Evolutionary conservation across 139 green algal genomes (phyloP).

Genomic region (Closterium sp.): DNA sequence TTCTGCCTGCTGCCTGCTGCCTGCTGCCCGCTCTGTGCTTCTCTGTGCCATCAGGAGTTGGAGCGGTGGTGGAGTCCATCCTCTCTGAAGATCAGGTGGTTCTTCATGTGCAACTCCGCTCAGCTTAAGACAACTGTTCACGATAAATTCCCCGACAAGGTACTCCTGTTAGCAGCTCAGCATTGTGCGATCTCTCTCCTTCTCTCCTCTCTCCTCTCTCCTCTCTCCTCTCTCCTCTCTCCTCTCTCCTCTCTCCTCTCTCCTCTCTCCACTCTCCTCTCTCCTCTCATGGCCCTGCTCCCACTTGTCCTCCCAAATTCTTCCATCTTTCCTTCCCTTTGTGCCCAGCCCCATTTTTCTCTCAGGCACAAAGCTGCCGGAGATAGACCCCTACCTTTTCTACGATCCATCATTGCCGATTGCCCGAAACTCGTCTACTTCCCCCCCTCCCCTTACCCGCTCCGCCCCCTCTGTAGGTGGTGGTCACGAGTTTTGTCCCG

Average conservation of each 20-base stretch:
- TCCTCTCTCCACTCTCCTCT: too few relatives aligned
- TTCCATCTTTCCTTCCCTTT: too few relatives aligned
- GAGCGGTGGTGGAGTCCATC: not conserved
- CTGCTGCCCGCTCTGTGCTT: not conserved
- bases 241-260: too few relatives aligned
- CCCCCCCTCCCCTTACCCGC: not conserved
- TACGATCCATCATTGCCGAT: not conserved
- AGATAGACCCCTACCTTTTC: not conserved
- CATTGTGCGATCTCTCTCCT: too few relatives aligned
- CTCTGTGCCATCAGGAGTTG: not conserved
- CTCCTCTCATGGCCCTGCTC: too few relatives aligned
- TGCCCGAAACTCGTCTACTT: not conserved
- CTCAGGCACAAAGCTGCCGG: not conserved
- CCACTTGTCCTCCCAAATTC: too few relatives aligned
- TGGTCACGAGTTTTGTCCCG: not conserved
- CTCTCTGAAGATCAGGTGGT: not conserved
- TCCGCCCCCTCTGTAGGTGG: not conserved
- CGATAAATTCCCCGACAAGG: not conserved
- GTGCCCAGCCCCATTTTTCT: not conserved
- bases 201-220: too few relatives aligned
- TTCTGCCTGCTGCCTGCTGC: too few relatives aligned
- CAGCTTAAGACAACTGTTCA: not conserved
- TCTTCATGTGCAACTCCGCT: not conserved
- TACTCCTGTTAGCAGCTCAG: not conserved
- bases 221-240: too few relatives aligned